These are phyloP conservation scores for Argentina anserina DNA, from an alignment of 306 rosid species.

Conservation along the genomic window DNA sequence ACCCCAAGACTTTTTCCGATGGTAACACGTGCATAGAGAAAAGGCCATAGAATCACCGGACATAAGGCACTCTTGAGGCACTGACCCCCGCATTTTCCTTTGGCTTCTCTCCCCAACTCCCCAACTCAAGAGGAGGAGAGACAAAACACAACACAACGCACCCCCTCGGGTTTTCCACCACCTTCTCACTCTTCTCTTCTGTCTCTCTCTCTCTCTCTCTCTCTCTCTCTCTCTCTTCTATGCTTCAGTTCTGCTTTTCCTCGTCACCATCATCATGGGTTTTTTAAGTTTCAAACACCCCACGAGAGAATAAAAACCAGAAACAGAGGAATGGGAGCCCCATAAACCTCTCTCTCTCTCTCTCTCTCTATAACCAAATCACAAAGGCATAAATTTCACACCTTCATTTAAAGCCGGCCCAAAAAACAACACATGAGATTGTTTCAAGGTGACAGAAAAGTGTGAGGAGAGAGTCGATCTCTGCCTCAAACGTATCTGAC, in stretches of 20 bases:
- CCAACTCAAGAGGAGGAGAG: background rate
- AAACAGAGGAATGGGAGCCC: background rate
- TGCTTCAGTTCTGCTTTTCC: slow-evolving; percentile 13
- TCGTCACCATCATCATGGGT: slow-evolving; percentile 1
- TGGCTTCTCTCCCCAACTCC: background rate
- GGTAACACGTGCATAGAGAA: slow-evolving; percentile 14
- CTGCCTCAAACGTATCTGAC: slow-evolving; percentile 28
- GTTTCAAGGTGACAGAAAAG: slow-evolving; percentile 5
- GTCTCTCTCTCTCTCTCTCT: background rate
- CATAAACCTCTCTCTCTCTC: slow-evolving; percentile 5
- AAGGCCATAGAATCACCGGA: background rate
- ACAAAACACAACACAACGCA: background rate
- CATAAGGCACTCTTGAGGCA: background rate
- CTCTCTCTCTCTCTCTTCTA: background rate
- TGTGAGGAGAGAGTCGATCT: slow-evolving; percentile 24
- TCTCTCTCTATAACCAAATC: background rate
- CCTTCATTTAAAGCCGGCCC: slow-evolving; percentile 7
- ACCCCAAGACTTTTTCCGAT: background rate
- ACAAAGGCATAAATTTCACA: background rate
- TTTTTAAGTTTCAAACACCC: background rate
- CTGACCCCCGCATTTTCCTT: background rate
- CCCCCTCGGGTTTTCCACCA: slow-evolving; percentile 12
- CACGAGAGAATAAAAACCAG: background rate
- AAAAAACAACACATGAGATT: slow-evolving; percentile 7
- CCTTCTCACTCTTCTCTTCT: background rate